Evolutionary conservation across 2,329 filamentous ascomycete genomes (phyloP), one percentile per base, ranked within the genome.

Genomic region (Trichoderma arundinaceum): DNA sequence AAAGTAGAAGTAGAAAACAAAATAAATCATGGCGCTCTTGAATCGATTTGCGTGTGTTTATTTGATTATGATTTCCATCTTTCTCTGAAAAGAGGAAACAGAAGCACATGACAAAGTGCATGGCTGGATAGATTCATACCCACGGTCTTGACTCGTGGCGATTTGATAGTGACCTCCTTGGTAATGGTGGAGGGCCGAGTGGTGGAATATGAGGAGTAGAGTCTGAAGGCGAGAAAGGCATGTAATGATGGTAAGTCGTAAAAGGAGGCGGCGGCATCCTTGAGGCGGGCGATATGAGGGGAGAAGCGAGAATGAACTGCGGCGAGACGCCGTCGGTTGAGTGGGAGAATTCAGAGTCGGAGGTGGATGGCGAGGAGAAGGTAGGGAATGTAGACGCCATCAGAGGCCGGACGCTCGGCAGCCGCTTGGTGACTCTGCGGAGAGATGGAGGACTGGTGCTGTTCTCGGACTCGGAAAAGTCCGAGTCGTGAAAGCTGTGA

Each of bases 341-440:
- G 9, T 44, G 38, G 6, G 65, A 66, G 38, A 44, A 66, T 41
- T 19, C 57, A n/a, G 65, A 64, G 33, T 64, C 57, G 19, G 65
- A 64, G n/a, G 49, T 58, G 9, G 65, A 39, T 6, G 65, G 65
- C 15, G 59, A 64, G 19, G 60, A 59, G 48, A 62, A 66, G 28
- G 43, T 43, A 15, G 53, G 32, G 35, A 38, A 38, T 2, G 35
- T 22, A n/a, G 44, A 48, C 2, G 53, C 39, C 28, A 53, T 33
- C 17, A 63, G 28, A 7, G 53, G 58, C 7, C 60, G 39, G 32
- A 41, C 28, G 38, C 44, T 39, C 2, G 65, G 59, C 12, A 66
- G 41, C 10, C 59, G 65, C 28, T 63, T 64, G 38, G 65, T 66
- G 32, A 66, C 65, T 39, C 65, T 64, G 15, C 65, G 65, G 1